Evolutionary conservation across 805 yeast species (phyloP).

Genomic region (Kodamaea sagamina): DNA sequence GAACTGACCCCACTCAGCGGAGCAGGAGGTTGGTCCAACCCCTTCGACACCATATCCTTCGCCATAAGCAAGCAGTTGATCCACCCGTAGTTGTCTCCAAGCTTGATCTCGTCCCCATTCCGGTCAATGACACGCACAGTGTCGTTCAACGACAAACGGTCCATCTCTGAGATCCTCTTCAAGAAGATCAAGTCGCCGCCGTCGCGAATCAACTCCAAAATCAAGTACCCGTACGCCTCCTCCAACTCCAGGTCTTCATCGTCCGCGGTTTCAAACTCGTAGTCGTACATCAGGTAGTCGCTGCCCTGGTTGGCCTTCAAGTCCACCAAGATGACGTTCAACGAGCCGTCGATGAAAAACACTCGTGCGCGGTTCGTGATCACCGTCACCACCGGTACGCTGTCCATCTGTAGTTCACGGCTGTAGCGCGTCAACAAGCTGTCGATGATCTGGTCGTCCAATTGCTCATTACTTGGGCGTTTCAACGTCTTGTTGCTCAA

Average conservation of each 20-base stretch:
- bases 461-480: conserved; percentile 20
- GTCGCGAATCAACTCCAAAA: conserved; percentile 58
- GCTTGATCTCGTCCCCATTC: conserved; percentile 30
- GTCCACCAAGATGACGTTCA: conserved; percentile 41
- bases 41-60: conserved; percentile 45
- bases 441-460: conserved; percentile 37
- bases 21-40: not conserved
- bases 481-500: conserved; percentile 27
- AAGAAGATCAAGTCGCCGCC: conserved; percentile 59
- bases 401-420: conserved; percentile 21
- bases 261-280: conserved; percentile 55
- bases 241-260: conserved; percentile 19
- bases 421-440: conserved; percentile 28
- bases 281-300: conserved; percentile 75
- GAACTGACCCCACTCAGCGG: not conserved
- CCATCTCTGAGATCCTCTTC: conserved; percentile 38
- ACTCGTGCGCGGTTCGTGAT: conserved; percentile 43
- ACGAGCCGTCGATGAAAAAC: conserved; percentile 37
- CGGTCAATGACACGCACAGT: conserved; percentile 31
- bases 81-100: conserved; percentile 60
- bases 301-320: conserved; percentile 42
- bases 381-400: conserved; percentile 39
- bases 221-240: conserved; percentile 59
- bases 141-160: conserved; percentile 26
- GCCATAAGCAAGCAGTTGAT: conserved; percentile 69